Percentiles rank a stretch among this genome's conserved stretches.
Evolutionary conservation across 768 basidiomycete genomes (phyloP).

Genomic region (Leccinum uliginosum): DNA sequence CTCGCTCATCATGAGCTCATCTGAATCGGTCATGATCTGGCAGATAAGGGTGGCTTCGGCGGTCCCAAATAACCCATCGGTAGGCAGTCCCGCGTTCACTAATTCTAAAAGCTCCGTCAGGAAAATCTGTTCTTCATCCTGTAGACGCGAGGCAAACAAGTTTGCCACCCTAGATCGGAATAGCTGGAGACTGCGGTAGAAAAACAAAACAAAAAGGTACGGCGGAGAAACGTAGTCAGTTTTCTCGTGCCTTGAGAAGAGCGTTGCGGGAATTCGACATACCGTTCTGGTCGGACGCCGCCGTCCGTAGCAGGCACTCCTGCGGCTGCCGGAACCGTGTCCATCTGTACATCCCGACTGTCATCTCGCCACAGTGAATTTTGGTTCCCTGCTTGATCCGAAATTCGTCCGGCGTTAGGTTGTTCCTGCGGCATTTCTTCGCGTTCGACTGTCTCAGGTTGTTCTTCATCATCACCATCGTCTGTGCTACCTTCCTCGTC

Average conservation of each 20-base stretch:
- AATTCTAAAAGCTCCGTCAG: conserved; percentile 63
- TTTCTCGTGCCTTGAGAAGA: neutral
- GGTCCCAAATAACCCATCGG: conserved; percentile 70
- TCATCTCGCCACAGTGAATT: conserved; percentile 67
- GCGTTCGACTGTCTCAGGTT: conserved; percentile 35
- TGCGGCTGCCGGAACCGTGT: conserved; percentile 39
- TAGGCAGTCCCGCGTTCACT: conserved; percentile 73
- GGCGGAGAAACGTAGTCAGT: neutral
- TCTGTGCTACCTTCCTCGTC: conserved; percentile 38
- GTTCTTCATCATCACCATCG: conserved; percentile 46
- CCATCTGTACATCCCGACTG: conserved; percentile 64
- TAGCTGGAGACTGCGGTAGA: conserved; percentile 41
- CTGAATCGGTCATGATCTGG: conserved; percentile 64
- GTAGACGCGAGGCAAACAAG: conserved; percentile 61
- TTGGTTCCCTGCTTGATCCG: conserved; percentile 33
- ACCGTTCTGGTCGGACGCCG: conserved; percentile 57
- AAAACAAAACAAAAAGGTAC: neutral
- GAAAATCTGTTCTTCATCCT: conserved; percentile 74
- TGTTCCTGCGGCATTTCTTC: conserved; percentile 45
- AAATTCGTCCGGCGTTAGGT: conserved; percentile 21
- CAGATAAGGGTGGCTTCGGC: conserved; percentile 74
- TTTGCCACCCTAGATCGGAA: conserved; percentile 78
- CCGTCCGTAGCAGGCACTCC: conserved; percentile 37
- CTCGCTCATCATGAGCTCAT: conserved; percentile 83
- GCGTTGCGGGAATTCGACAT: conserved; percentile 21